Percentiles rank a stretch among this genome's conserved stretches.
phyloP scores from a whole-genome alignment of 345 rosid genomes.

The Acer campestre region DNA sequence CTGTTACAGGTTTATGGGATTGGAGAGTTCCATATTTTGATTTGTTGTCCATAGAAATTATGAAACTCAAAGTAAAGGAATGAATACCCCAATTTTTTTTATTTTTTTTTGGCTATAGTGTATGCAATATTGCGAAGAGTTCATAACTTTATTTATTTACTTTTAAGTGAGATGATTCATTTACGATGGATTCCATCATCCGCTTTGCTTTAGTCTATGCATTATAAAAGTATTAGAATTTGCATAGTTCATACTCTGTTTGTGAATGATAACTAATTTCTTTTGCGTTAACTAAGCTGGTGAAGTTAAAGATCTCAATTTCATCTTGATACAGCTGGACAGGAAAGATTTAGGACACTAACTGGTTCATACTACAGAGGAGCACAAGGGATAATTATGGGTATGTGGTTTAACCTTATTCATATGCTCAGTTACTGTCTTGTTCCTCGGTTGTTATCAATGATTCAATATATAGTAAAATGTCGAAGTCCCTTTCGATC shows the following conservation, averaged over 20 bases:
- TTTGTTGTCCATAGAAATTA: not conserved
- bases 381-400: constrained; percentile 95
- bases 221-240: not conserved
- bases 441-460: not conserved
- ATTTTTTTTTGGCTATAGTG: too few species aligned
- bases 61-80: not conserved
- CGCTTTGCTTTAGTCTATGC: not conserved
- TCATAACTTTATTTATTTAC: not conserved
- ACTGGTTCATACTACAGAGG: constrained; percentile 97
- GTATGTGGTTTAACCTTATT: constrained; percentile 39
- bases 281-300: not conserved
- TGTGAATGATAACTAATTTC: not conserved
- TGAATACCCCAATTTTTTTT: not conserved
- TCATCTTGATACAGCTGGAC: constrained; percentile 74
- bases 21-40: not conserved
- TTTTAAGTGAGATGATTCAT: not conserved
- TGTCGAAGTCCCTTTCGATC: not conserved
- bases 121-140: not conserved
- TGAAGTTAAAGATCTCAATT: constrained; percentile 5
- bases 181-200: not conserved
- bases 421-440: not conserved
- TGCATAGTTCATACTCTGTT: not conserved
- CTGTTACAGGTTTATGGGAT: not conserved
- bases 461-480: not conserved
- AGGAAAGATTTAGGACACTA: constrained; percentile 93